Percentiles rank a stretch among this genome's conserved stretches.
phyloP scores from a whole-genome alignment of 495 filamentous ascomycete genomes.

The Podospora bellae-mahoneyi region DNA sequence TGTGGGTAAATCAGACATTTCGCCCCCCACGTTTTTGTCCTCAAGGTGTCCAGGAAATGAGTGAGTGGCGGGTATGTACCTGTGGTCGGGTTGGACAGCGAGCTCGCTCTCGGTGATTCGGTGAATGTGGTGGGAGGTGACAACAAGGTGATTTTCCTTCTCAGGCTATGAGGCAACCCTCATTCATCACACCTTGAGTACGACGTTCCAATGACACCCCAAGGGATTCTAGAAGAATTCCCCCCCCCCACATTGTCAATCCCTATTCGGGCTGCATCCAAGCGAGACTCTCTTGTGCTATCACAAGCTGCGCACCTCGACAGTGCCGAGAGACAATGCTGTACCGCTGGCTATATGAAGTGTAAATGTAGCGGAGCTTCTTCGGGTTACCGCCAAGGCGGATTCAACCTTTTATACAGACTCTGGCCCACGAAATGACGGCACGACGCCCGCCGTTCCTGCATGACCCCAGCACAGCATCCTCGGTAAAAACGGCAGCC shows the following conservation, averaged over 20 bases:
- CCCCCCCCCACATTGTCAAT: not conserved
- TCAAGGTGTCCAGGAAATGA: not conserved
- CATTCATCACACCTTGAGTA: not conserved
- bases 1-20: not conserved
- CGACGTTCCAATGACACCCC: not conserved
- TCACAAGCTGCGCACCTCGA: not conserved
- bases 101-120: not conserved
- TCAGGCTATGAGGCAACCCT: conserved; percentile 6
- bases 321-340: conserved; percentile 23
- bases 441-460: conserved; percentile 27
- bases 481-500: conserved; percentile 35
- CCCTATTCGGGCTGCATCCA: conserved; percentile 5
- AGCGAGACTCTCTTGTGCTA: not conserved
- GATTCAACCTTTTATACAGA: conserved; percentile 11
- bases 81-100: not conserved
- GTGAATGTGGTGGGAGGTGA: conserved; percentile 1
- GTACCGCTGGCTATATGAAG: not conserved
- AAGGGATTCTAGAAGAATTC: conserved; percentile 1
- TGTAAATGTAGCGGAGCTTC: conserved; percentile 2
- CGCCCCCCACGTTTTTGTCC: not conserved
- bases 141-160: conserved; percentile 6
- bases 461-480: conserved; percentile 9
- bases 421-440: conserved; percentile 5
- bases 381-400: conserved; percentile 28
- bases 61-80: not conserved